These are phyloP conservation scores for Nannochloropsis oceanica DNA, from an alignment of 108 stramenopile genomes.

Conservation along the genomic window DNA sequence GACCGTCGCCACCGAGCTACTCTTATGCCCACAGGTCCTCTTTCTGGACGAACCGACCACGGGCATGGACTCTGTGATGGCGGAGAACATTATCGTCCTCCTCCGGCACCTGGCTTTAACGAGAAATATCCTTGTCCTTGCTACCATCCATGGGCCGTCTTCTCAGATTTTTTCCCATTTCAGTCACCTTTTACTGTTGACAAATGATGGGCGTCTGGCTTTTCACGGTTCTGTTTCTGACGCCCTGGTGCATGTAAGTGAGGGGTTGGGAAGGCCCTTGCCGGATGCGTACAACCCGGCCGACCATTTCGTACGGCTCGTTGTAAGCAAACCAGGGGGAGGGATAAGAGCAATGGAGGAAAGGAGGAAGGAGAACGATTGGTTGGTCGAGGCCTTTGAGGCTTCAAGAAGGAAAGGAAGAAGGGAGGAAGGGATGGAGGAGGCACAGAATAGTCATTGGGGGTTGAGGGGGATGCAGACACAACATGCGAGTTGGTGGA, in stretches of 20 bases:
- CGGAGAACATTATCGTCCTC: constrained; percentile 28
- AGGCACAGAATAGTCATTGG: background rate
- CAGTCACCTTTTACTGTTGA: background rate
- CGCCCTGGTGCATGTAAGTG: background rate
- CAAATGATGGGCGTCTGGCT: background rate
- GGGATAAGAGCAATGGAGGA: background rate
- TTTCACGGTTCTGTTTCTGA: background rate
- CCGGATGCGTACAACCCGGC: background rate
- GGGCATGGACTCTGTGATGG: constrained; percentile 42
- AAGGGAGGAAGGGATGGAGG: background rate
- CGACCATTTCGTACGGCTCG: background rate
- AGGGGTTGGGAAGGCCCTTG: background rate
- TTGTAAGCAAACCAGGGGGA: background rate
- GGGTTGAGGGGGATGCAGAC: background rate
- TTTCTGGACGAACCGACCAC: constrained; percentile 32
- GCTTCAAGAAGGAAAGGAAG: background rate
- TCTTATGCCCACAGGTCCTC: constrained; percentile 3
- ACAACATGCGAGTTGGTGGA: background rate
- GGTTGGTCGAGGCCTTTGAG: background rate
- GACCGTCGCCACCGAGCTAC: constrained; percentile 6
- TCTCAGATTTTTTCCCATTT: background rate
- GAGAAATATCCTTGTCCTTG: constrained; percentile 2
- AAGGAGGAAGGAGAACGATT: background rate
- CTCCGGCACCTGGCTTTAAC: constrained; percentile 3
- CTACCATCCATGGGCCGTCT: constrained; percentile 27